Evolutionary conservation across 345 rosid species (phyloP).

Genomic region (Cardamine chenopodiifolia): DNA sequence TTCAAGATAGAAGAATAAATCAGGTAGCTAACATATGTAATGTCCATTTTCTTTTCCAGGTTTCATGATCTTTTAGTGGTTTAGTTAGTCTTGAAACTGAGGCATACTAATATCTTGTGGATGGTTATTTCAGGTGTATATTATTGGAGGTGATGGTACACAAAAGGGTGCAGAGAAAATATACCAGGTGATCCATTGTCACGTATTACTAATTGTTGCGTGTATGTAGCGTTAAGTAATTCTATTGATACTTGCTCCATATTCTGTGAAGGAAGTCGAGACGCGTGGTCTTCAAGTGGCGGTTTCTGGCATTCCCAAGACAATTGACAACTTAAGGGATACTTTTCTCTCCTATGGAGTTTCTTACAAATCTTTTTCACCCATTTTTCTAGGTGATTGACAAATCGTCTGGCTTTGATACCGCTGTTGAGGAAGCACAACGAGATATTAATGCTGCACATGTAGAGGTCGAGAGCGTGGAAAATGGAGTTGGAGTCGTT

Average conservation of each 20-base stretch:
- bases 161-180: constrained; percentile 83
- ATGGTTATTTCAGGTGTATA: constrained; percentile 66
- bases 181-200: constrained; percentile 57
- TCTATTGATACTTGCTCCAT: constrained; percentile 16
- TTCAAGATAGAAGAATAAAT: constrained; percentile 89
- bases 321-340: constrained; percentile 51
- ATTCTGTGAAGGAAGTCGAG: constrained; percentile 76
- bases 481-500: constrained; percentile 94
- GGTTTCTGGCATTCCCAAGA: constrained; percentile 89
- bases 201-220: constrained; percentile 3
- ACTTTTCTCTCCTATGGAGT: background rate
- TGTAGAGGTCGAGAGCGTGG: constrained; percentile 94
- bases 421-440: constrained; percentile 98
- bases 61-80: constrained; percentile 15
- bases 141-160: constrained; percentile 96
- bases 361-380: constrained; percentile 21
- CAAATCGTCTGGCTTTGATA: constrained; percentile 95
- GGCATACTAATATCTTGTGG: background rate
- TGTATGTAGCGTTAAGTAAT: constrained; percentile 3
- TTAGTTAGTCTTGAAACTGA: background rate
- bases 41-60: background rate
- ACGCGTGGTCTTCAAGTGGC: constrained; percentile 84
- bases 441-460: constrained; percentile 97
- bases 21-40: constrained; percentile 55
- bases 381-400: constrained; percentile 70